Evolutionary conservation across 208 protist species (phyloP), one percentile per base, ranked within the genome.

Genomic region (Kentomonas sorsogonicus): DNA sequence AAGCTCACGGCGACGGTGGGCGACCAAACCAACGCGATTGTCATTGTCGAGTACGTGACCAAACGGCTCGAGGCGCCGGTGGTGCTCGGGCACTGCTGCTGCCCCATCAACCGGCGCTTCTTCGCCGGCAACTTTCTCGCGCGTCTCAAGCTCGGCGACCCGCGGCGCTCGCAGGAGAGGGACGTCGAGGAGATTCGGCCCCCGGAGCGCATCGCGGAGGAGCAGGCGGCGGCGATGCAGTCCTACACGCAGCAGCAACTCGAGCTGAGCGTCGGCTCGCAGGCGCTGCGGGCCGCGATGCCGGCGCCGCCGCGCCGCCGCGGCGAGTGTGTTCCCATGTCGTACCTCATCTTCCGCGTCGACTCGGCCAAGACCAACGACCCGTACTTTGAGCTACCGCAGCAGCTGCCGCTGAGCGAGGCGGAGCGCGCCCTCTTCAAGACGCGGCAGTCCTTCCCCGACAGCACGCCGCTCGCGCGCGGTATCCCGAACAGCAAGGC

Each of bases 11-110:
- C 38, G 3, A 45, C 56, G 25, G 53, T 60, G 0, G 27, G 63
- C 15, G 44, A 56, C n/a, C 9, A 44, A 29, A 66, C 72, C n/a
- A 48, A 68, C 47, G 78, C 73, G 1, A 55, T 92, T 18, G 70
- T 79, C 27, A 77, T 92, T 27, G 71, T 87, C 26, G 80, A 92
- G 63, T 92, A 86, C 57, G 59, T 85, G 39, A 79, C 53, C 18
- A 45, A 18, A 6, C 20, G n/a, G 18, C 40, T 69, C 30, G 22
- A 43, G 4, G 29, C 40, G 3, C 77, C 70, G 4, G 64, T 79
- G 33, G 64, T 75, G 6, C 61, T 92, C 41, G 85, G 85, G 6
- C 80, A 89, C 67, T 75, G 60, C 53, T 72, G 63, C 53, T 25
- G 89, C 23, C 81, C 80, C 20, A 77, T 92, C 56, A 67, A 83